Percentiles rank a stretch among this genome's conserved stretches.
These are phyloP conservation scores for Pythium graminicola DNA, from an alignment of 352 stramenopile genomes.

Conservation along the genomic window DNA sequence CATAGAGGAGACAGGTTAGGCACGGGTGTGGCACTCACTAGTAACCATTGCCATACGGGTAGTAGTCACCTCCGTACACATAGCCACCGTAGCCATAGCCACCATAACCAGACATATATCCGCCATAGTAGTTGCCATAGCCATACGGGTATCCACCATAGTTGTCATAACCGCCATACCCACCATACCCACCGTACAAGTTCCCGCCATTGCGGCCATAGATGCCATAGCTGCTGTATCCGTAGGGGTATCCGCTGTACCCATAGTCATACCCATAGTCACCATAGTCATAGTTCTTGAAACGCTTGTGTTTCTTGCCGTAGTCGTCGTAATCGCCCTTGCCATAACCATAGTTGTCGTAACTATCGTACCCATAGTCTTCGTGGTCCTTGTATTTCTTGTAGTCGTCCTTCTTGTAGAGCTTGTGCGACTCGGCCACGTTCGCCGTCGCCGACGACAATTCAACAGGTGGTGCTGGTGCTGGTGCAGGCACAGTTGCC, in stretches of 20 bases:
- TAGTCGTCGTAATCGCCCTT: constrained; percentile 3
- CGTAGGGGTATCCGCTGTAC: background rate
- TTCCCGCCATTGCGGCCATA: constrained; percentile 1
- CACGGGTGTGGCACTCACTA: background rate
- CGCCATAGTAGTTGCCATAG: constrained; percentile 2
- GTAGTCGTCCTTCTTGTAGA: constrained; percentile 6
- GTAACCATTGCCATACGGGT: background rate
- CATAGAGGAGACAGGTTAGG: background rate
- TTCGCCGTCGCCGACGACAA: background rate
- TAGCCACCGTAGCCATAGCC: background rate
- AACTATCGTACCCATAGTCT: constrained; percentile 7
- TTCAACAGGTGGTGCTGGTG: no score
- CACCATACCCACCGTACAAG: background rate
- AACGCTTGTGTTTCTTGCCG: no score
- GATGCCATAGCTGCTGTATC: background rate
- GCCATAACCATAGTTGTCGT: background rate
- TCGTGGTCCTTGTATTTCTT: constrained; percentile 11
- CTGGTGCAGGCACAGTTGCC: background rate
- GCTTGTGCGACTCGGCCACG: background rate
- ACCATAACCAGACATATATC: constrained; percentile 2
- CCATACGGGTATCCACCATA: background rate
- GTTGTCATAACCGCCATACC: background rate
- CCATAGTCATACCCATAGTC: background rate
- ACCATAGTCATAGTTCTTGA: background rate
- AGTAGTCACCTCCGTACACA: background rate